A percentile compares a stretch with the other conserved stretches of the same genome.
Conservation (phyloP, 441 rosid genomes). For the Metrosideros polymorpha region DNA sequence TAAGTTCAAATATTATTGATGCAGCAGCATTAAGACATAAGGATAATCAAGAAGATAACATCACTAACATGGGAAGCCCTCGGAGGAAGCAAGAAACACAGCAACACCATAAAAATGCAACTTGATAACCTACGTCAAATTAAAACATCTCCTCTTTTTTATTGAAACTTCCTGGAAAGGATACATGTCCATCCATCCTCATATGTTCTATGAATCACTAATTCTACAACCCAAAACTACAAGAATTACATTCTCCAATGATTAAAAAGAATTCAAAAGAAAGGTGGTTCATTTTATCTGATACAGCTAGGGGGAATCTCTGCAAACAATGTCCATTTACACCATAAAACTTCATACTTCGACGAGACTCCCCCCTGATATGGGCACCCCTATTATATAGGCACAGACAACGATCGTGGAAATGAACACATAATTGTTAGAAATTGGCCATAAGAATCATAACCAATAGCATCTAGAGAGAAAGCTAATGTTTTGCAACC, state of each 20-base stretch:
- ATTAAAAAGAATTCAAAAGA: slow-evolving; percentile 1
- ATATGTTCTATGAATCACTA: slow-evolving; percentile 35
- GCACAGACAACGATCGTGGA: slow-evolving; percentile 19
- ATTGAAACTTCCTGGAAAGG: slow-evolving; percentile 34
- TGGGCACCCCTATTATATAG: slow-evolving; percentile 24
- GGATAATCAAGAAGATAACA: not conserved
- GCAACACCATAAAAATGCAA: not conserved
- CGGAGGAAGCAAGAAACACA: not conserved
- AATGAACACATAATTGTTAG: slow-evolving; percentile 19
- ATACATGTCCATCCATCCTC: slow-evolving; percentile 42
- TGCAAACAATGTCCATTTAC: slow-evolving; percentile 22
- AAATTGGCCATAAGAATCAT: slow-evolving; percentile 45
- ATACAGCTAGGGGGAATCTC: slow-evolving; percentile 22
- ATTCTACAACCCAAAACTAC: slow-evolving; percentile 42
- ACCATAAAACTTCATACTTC: slow-evolving; percentile 31
- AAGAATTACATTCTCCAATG: slow-evolving; percentile 36
- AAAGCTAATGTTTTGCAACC: slow-evolving; percentile 12
- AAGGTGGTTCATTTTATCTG: slow-evolving; percentile 21
- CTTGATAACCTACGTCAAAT: not conserved
- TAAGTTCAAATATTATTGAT: not conserved
- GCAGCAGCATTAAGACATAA: not conserved
- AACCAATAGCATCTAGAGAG: slow-evolving; percentile 37
- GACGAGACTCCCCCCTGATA: slow-evolving; percentile 19
- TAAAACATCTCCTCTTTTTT: slow-evolving; percentile 15
- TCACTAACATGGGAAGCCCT: not conserved